Percentiles rank a stretch among this genome's conserved stretches.
phyloP scores from a whole-genome alignment of 257 asterid species.

The Anisodus acutangulus region DNA sequence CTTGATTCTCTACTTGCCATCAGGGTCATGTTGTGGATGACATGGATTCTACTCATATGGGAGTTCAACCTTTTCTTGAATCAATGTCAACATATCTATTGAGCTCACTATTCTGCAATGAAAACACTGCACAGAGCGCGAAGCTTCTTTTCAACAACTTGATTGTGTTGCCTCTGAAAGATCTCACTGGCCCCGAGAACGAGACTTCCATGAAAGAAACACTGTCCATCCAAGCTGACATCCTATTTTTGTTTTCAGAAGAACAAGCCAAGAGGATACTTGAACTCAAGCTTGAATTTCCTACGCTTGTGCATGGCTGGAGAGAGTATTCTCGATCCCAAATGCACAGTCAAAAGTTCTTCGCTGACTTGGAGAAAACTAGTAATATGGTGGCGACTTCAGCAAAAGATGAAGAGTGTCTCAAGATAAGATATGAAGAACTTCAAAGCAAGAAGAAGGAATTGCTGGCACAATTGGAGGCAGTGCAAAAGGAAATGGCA shows the following conservation, averaged over 20 bases:
- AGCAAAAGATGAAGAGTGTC: slow-evolving; percentile 10
- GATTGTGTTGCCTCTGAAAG: slow-evolving; percentile 18
- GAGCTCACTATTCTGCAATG: neutral
- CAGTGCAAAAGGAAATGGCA: neutral
- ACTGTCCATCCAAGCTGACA: neutral
- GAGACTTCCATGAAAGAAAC: neutral
- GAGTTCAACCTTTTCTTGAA: neutral
- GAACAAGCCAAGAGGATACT: slow-evolving; percentile 4
- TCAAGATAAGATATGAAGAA: neutral
- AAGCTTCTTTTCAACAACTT: slow-evolving; percentile 4
- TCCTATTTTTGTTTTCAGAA: slow-evolving; percentile 5
- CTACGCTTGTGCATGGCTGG: neutral
- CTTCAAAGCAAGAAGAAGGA: neutral
- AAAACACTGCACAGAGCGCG: neutral
- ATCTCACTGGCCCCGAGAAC: slow-evolving; percentile 5
- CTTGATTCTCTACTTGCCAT: neutral
- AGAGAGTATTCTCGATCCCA: slow-evolving; percentile 16
- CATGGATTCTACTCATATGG: neutral
- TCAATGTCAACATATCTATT: neutral
- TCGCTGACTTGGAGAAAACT: slow-evolving; percentile 6
- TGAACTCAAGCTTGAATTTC: neutral
- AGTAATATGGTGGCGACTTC: neutral
- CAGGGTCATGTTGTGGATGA: neutral
- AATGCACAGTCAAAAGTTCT: neutral
- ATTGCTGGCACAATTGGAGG: neutral